Conservation (phyloP, 2,329 filamentous ascomycete genomes). For the Aspergillus sp. region DNA sequence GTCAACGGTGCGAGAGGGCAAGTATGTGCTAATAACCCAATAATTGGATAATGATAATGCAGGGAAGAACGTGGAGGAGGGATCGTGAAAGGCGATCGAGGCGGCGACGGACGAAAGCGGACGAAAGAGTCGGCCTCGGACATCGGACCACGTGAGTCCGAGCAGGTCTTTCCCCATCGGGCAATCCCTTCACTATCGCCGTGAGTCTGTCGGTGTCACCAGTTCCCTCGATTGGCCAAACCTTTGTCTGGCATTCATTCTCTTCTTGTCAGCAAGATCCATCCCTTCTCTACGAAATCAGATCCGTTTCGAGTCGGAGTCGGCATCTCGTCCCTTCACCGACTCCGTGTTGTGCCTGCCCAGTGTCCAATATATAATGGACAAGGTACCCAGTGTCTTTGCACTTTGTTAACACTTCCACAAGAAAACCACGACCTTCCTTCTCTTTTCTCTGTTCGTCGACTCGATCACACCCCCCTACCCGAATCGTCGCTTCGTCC, state of each 20-base stretch:
- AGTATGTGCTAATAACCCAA: too few relatives aligned
- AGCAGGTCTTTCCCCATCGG: not conserved
- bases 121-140: constrained; percentile 14
- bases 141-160: not conserved
- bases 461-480: not conserved
- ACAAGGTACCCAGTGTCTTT: not conserved
- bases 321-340: not conserved
- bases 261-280: not conserved
- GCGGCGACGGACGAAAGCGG: not conserved
- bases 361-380: not conserved
- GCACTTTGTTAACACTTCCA: not conserved
- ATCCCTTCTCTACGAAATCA: not conserved
- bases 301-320: not conserved
- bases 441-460: not conserved
- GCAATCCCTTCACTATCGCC: not conserved
- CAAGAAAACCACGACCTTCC: not conserved
- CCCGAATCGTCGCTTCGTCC: not conserved
- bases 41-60: not conserved
- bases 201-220: not conserved
- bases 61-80: not conserved
- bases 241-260: not conserved
- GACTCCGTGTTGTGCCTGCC: not conserved
- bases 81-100: not conserved
- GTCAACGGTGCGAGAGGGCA: too few relatives aligned
- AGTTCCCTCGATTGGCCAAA: not conserved